Conservation (phyloP, 2,329 filamentous ascomycete species). For the Domatiomyces catenatus region DNA sequence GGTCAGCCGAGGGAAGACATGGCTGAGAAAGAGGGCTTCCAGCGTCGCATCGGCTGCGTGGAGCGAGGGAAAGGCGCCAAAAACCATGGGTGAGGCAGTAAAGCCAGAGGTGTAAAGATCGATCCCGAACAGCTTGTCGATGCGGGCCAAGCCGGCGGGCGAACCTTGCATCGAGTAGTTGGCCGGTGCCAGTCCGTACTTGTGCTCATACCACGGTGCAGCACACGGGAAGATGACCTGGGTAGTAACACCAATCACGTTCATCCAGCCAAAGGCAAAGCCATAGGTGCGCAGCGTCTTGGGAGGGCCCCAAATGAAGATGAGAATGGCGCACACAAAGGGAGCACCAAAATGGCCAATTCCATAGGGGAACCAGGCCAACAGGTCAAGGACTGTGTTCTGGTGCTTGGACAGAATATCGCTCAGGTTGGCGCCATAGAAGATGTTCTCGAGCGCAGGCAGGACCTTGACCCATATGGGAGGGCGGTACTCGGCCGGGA, state of each 20-base stretch:
- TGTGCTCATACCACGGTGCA: conserved; percentile 92
- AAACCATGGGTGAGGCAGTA: conserved; percentile 76
- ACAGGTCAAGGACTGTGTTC: conserved; percentile 63
- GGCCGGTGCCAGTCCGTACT: conserved; percentile 76
- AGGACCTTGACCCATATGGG: conserved; percentile 93
- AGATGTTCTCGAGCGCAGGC: conserved; percentile 84
- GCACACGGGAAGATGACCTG: conserved; percentile 87
- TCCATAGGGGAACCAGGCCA: conserved; percentile 90
- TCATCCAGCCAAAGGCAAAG: conserved; percentile 82
- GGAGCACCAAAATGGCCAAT: conserved; percentile 80
- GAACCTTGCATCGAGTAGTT: conserved; percentile 85
- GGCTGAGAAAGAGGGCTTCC: conserved; percentile 82
- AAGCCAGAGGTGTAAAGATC: conserved; percentile 90
- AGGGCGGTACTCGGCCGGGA: conserved; percentile 73
- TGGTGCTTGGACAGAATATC: conserved; percentile 90
- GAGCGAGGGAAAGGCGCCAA: conserved; percentile 86
- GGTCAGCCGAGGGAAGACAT: conserved; percentile 72
- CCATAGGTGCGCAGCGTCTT: conserved; percentile 74
- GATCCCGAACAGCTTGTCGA: conserved; percentile 78
- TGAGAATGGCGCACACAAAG: conserved; percentile 57
- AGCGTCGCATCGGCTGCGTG: conserved; percentile 81
- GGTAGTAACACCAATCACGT: conserved; percentile 70
- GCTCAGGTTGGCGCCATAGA: conserved; percentile 89
- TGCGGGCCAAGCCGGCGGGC: conserved; percentile 72
- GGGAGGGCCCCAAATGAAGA: conserved; percentile 81